These are phyloP conservation scores for Anthoceros angustus DNA, from an alignment of 225 moss, liverwort and hornwort species.

Conservation along the genomic window DNA sequence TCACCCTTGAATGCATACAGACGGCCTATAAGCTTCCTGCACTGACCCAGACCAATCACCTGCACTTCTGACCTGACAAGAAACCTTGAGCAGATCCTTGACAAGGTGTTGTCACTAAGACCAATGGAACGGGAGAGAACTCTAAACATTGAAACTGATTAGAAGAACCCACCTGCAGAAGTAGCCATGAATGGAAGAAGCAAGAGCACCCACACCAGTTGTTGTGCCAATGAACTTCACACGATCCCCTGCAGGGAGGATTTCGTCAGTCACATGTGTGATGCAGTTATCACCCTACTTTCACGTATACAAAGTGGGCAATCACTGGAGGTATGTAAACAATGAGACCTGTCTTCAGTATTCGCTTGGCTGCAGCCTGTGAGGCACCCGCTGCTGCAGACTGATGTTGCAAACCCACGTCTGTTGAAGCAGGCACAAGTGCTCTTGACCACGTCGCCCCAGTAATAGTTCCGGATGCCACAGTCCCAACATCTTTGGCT, in stretches of 20 bases:
- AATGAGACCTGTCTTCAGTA: slow-evolving; percentile 26
- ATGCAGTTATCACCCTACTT: too few relatives aligned
- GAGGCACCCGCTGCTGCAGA: slow-evolving; percentile 11
- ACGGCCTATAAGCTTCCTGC: too few relatives aligned
- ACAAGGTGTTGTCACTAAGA: neutral
- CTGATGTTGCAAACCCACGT: slow-evolving; percentile 11
- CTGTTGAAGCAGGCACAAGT: neutral
- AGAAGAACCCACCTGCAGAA: slow-evolving; percentile 27
- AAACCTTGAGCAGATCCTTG: neutral
- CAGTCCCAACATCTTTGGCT: slow-evolving; percentile 17
- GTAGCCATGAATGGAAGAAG: slow-evolving; percentile 35
- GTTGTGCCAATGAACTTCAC: slow-evolving; percentile 12
- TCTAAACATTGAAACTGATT: neutral
- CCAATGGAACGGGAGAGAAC: neutral
- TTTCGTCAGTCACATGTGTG: neutral
- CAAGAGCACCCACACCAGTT: slow-evolving; percentile 17
- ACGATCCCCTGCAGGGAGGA: neutral
- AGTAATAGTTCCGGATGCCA: slow-evolving; percentile 9
- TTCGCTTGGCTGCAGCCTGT: slow-evolving; percentile 22
- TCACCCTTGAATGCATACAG: too few relatives aligned
- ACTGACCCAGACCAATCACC: too few relatives aligned
- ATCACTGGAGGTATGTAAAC: neutral
- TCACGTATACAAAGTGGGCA: too few relatives aligned
- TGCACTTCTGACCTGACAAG: too few relatives aligned
- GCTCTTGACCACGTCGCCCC: neutral